Base-by-base conservation (phyloP, 2,329 filamentous ascomycete species). In the Epichloe amarillans region DNA sequence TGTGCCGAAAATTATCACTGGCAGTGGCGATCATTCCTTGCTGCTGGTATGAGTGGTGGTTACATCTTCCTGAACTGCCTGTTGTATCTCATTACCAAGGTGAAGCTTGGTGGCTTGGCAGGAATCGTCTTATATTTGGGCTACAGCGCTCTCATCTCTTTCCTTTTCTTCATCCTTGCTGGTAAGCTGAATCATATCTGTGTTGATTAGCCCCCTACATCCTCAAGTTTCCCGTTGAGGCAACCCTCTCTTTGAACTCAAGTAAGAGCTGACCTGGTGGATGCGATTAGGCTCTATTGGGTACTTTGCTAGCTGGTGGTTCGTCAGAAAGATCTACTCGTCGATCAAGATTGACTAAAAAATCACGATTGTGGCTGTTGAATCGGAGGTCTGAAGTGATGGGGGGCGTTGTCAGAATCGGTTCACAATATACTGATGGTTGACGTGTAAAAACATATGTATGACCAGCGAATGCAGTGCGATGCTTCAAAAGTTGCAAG, bases 1-100 rank as follows among this genome's bases (percentile, higher is more conserved):
- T 97, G 91, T 64, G 83, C 88, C 0, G 93, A 98, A 71, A 93
- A 98, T 69, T 98, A 98, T 70, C 86, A 95, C 66, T 98, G 93
- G 93, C 93, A 97, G 61, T 98, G 93, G 93, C 82, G 93, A 49
- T 84, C 89, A 5, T 98, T 98, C 72, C 77, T 88, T 53, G 91
- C 88, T 2, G 89, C 89, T 1, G 93, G 93, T 52, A 91, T 89
- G 63, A 94, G 86, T 49, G 90, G 90, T 1, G 79, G 80, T 14
- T 98, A 97, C 64, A 89, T 98, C 44, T 97, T 97, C 67, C 71
- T 86, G 39, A 94, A 95, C 66, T 90, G 89, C 49, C 69, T 98
- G 58, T 75, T 96, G 49, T 97, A 96, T 70, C 93, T 93, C 79
- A 72, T 89, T 37, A 90, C 86, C 61, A 89, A 91, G 66, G 75